Conservation (phyloP, 805 yeast species). For the Hyphopichia homilentoma region DNA sequence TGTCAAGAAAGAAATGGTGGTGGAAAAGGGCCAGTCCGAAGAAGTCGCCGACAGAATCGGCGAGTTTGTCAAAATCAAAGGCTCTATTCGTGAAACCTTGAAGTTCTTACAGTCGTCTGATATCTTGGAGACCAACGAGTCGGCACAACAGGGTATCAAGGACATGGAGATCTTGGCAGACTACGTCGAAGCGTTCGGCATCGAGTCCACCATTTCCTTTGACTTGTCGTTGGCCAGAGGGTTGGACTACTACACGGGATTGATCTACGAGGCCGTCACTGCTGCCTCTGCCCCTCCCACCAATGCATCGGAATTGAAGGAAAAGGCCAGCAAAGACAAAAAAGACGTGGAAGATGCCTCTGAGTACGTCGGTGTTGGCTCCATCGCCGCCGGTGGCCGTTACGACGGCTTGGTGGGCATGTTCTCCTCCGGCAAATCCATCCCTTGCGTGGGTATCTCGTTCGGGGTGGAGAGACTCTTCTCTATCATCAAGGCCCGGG, state of each 20-base stretch:
- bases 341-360: slow-evolving; percentile 85
- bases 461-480: slow-evolving; percentile 96
- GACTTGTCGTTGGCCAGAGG: slow-evolving; percentile 97
- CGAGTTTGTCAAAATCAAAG: slow-evolving; percentile 81
- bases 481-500: slow-evolving; percentile 79
- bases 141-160: slow-evolving; percentile 75
- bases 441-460: slow-evolving; percentile 97
- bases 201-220: slow-evolving; percentile 65
- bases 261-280: slow-evolving; percentile 95
- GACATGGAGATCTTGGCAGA: slow-evolving; percentile 76
- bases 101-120: slow-evolving; percentile 54
- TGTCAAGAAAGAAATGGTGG: slow-evolving; percentile 88
- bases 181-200: slow-evolving; percentile 80
- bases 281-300: slow-evolving; percentile 93
- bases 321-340: slow-evolving; percentile 32
- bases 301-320: slow-evolving; percentile 66
- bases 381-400: slow-evolving; percentile 98
- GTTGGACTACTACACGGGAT: slow-evolving; percentile 94
- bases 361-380: slow-evolving; percentile 96
- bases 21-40: slow-evolving; percentile 84
- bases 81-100: slow-evolving; percentile 64
- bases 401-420: slow-evolving; percentile 95
- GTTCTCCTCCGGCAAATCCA: slow-evolving; percentile 89
- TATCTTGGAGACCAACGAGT: slow-evolving; percentile 55
- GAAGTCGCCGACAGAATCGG: slow-evolving; percentile 94